phyloP scores from a whole-genome alignment of 208 protist genomes.

The Blastocrithidia nonstop region DNA sequence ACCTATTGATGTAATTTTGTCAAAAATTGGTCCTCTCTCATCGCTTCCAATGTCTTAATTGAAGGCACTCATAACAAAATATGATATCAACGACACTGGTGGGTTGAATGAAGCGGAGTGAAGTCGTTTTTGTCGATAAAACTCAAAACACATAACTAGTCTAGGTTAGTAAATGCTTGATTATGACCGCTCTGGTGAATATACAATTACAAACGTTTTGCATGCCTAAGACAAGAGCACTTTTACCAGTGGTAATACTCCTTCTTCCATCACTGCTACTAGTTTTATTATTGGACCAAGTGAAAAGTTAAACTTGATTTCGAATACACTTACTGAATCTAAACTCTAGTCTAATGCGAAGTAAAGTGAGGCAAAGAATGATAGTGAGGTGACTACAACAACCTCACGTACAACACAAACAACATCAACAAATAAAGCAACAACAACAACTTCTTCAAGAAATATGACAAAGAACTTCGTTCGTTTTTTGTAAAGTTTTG shows the following conservation, averaged over 20 bases:
- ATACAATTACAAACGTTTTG: slow-evolving; percentile 22
- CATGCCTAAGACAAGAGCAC: slow-evolving; percentile 11
- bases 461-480: slow-evolving; percentile 23
- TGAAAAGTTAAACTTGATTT: not conserved
- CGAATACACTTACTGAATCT: too few relatives aligned
- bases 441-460: too few relatives aligned
- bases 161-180: slow-evolving; percentile 31
- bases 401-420: slow-evolving; percentile 1
- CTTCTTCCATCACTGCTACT: not conserved
- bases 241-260: not conserved
- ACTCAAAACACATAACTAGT: slow-evolving; percentile 33
- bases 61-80: slow-evolving; percentile 22
- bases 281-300: slow-evolving; percentile 2
- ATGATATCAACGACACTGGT: slow-evolving; percentile 36
- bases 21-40: slow-evolving; percentile 28
- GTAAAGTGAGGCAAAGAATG: too few relatives aligned
- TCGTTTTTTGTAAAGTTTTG: slow-evolving; percentile 78
- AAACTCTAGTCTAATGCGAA: too few relatives aligned
- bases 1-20: slow-evolving; percentile 40
- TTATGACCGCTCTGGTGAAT: slow-evolving; percentile 56
- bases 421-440: too few relatives aligned
- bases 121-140: slow-evolving; percentile 50
- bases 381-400: slow-evolving; percentile 1
- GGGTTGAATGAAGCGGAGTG: slow-evolving; percentile 55
- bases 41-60: slow-evolving; percentile 19